Conservation (phyloP, 177 flowering plant genomes). For the Tripterygium wilfordii region DNA sequence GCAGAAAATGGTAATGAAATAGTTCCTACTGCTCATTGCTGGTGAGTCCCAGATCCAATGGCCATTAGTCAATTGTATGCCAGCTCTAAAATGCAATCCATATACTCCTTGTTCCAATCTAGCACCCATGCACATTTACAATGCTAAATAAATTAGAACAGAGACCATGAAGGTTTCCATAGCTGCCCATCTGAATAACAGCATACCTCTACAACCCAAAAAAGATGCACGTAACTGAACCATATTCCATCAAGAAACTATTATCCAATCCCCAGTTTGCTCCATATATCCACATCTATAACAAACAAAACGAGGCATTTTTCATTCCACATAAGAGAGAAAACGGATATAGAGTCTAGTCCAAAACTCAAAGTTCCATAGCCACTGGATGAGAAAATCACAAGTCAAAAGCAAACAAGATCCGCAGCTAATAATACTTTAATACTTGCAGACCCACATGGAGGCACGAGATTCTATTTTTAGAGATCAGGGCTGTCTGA, state of each 20-base stretch:
- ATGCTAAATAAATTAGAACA: slow-evolving; percentile 52
- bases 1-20: slow-evolving; percentile 22
- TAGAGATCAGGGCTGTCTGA: no score
- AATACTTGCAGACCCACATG: no score
- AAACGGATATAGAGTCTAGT: no score
- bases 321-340: slow-evolving; percentile 13
- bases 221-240: slow-evolving; percentile 62
- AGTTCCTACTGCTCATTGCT: slow-evolving; percentile 24
- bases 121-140: slow-evolving; percentile 71
- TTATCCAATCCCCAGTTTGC: slow-evolving; percentile 77
- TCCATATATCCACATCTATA: slow-evolving; percentile 74
- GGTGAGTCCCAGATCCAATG: slow-evolving; percentile 30
- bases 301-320: slow-evolving; percentile 42
- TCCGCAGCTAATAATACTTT: background rate
- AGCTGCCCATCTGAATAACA: slow-evolving; percentile 57
- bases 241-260: slow-evolving; percentile 76
- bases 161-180: slow-evolving; percentile 46
- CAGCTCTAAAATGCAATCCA: slow-evolving; percentile 64
- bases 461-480: no score
- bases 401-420: background rate
- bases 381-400: background rate
- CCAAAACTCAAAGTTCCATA: slow-evolving; percentile 3
- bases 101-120: slow-evolving; percentile 59
- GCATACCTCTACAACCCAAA: slow-evolving; percentile 87
- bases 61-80: slow-evolving; percentile 49